These are phyloP conservation scores for Agaricales sp. DNA, from an alignment of 1,284 basidiomycete genomes.

Conservation along the genomic window DNA sequence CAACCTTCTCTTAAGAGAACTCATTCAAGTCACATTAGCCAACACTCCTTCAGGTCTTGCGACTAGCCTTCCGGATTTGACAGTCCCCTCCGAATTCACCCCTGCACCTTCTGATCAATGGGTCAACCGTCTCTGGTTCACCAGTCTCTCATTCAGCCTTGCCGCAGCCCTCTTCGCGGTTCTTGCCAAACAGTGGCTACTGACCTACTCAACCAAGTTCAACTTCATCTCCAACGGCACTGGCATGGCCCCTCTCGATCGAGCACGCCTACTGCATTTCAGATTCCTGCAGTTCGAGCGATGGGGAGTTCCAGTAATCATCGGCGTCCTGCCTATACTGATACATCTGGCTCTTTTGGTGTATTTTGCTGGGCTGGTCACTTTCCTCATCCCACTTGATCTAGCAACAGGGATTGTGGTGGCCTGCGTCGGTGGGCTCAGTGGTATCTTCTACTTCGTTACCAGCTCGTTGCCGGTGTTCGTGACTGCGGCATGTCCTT, in stretches of 20 bases:
- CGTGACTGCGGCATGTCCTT: background rate
- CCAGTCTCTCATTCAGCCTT: slow-evolving; percentile 1
- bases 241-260: background rate
- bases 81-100: background rate
- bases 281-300: background rate
- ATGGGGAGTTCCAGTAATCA: background rate
- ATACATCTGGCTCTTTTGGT: background rate
- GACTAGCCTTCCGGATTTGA: background rate
- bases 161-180: background rate
- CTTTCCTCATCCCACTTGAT: background rate
- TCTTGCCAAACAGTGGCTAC: slow-evolving; percentile 3
- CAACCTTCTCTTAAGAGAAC: background rate
- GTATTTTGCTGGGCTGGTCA: background rate
- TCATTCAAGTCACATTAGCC: background rate
- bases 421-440: background rate
- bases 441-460: background rate
- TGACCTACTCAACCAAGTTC: background rate
- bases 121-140: slow-evolving; percentile 1
- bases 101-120: background rate
- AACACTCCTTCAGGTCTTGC: background rate
- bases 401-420: background rate
- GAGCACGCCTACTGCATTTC: background rate
- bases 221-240: background rate
- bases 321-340: background rate
- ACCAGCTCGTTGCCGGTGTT: background rate